These are phyloP conservation scores for Xylariaceae sp. DNA, from an alignment of 2,329 filamentous ascomycete species.

Conservation along the genomic window DNA sequence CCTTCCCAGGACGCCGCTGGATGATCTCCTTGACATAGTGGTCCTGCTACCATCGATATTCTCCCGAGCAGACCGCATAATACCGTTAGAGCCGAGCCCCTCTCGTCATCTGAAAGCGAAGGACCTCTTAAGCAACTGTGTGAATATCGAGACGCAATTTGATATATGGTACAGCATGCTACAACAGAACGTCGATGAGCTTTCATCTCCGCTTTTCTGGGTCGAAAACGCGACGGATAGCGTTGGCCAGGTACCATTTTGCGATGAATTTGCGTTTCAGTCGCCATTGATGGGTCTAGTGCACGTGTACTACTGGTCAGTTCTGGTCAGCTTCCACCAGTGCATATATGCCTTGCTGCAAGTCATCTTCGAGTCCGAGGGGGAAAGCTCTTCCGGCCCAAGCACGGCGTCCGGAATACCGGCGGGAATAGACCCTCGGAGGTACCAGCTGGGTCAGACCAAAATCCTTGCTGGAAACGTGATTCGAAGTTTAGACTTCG, in stretches of 20 bases:
- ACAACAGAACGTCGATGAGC: conserved; percentile 22
- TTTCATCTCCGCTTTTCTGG: conserved; percentile 44
- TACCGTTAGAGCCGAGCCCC: conserved; percentile 43
- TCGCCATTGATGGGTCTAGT: conserved; percentile 48
- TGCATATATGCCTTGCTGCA: conserved; percentile 51
- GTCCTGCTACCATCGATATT: conserved; percentile 52
- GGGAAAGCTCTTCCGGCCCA: conserved; percentile 42
- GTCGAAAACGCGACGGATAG: conserved; percentile 31
- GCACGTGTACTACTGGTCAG: conserved; percentile 58
- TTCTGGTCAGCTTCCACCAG: conserved; percentile 52
- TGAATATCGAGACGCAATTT: conserved; percentile 52
- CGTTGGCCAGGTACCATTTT: conserved; percentile 45
- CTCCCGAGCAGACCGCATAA: conserved; percentile 47
- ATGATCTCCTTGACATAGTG: conserved; percentile 55
- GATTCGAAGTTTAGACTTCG: conserved; percentile 54
- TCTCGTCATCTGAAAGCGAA: conserved; percentile 49
- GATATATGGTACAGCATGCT: conserved; percentile 48
- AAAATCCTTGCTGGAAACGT: conserved; percentile 51
- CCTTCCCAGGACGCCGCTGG: conserved; percentile 54
- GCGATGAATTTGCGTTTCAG: conserved; percentile 48
- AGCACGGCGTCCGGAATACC: conserved; percentile 45
- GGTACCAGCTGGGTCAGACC: conserved; percentile 45
- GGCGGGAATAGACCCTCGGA: conserved; percentile 43
- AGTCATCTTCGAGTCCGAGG: conserved; percentile 47
- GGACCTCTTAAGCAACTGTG: conserved; percentile 51